Evolutionary conservation across 805 yeast species (phyloP).

Genomic region (Lipomyces starkeyi): DNA sequence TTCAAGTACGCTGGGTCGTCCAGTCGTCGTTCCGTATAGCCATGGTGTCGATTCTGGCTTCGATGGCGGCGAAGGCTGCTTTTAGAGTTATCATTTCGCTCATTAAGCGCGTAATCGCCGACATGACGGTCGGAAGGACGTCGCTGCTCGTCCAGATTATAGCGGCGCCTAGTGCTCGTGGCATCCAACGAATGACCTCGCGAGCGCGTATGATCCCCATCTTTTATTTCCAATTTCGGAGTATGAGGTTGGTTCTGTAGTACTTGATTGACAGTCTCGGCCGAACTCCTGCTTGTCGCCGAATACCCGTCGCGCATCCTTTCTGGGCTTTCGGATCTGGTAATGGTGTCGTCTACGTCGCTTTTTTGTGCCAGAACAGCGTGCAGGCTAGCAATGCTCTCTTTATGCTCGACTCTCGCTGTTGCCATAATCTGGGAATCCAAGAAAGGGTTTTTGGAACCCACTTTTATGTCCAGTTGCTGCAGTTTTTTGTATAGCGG

Average conservation of each 20-base stretch:
- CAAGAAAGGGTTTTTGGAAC: conserved; percentile 31
- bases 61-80: neutral
- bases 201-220: neutral
- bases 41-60: neutral
- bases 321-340: neutral
- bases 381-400: neutral
- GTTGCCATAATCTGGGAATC: conserved; percentile 24
- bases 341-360: neutral
- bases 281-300: neutral
- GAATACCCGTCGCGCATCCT: neutral
- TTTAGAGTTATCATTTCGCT: neutral
- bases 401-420: neutral
- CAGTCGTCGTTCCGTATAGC: neutral
- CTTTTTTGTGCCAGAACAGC: neutral
- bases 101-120: neutral
- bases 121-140: neutral
- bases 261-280: neutral
- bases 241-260: neutral
- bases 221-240: neutral
- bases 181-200: neutral
- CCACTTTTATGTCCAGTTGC: conserved; percentile 22
- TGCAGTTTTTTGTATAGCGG: conserved; percentile 29
- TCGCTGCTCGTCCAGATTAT: neutral
- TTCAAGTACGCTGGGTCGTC: neutral
- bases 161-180: neutral